These are phyloP conservation scores for Auricularia sp. DNA, from an alignment of 768 basidiomycete species.

Conservation along the genomic window DNA sequence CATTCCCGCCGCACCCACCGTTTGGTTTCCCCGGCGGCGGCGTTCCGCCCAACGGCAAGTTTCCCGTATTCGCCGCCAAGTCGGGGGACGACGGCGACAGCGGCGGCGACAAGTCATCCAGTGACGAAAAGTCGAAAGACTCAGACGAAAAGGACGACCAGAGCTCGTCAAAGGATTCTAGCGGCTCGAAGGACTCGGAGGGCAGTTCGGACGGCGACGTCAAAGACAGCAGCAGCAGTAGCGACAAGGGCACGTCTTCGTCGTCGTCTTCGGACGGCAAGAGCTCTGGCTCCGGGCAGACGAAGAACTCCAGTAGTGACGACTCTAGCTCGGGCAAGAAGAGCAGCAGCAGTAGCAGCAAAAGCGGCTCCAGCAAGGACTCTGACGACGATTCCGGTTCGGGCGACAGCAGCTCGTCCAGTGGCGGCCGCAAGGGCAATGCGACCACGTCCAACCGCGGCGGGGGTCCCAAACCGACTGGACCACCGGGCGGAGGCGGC, in stretches of 20 bases:
- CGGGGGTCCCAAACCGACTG: too few species aligned
- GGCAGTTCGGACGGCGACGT: neutral
- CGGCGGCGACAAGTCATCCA: too few species aligned
- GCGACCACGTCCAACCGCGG: neutral
- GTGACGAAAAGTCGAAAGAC: neutral
- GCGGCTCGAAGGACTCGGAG: neutral
- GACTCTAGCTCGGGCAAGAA: neutral
- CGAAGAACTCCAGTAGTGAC: neutral
- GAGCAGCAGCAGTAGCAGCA: neutral
- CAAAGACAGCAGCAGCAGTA: neutral
- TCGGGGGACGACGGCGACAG: too few species aligned
- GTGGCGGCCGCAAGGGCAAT: neutral
- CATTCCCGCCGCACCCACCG: neutral
- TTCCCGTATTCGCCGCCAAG: too few species aligned
- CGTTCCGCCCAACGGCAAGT: too few species aligned
- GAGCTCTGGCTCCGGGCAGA: neutral
- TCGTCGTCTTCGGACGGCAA: neutral
- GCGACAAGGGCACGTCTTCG: neutral
- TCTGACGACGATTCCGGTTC: neutral
- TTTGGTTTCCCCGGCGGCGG: neutral
- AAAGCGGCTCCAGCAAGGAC: neutral
- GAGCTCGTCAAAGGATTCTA: neutral
- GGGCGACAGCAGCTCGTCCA: neutral
- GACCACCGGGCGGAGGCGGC: too few species aligned
- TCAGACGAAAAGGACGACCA: neutral